Evolutionary conservation across 225 moss, liverwort and hornwort genomes (phyloP), one percentile per base, ranked within the genome.

Genomic region (Asterella californica): DNA sequence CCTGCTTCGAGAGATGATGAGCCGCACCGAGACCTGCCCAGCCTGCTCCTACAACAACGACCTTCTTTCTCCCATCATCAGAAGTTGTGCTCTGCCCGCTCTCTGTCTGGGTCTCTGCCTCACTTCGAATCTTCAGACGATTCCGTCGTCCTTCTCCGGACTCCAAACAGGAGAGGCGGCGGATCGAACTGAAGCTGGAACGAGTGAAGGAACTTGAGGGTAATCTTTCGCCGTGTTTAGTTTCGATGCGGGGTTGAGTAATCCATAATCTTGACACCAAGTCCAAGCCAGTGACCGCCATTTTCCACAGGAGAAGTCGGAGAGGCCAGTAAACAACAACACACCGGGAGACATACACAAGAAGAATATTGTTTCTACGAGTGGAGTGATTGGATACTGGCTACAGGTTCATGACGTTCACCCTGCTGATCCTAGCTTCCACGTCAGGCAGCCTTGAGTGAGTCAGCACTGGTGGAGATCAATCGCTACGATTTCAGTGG

Each of bases 1-100:
- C 96, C 96, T 96, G 92, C 83, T 96, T 94, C 81, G 92, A 88
- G 75, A 96, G 92, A 84, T 96, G 97, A 78, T 97, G 93, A 1
- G 94, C 92, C 30, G 93, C 92, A 22, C 91, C 93, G 66, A 97
- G 87, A 22, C 97, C 94, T 46, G 97, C 94, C 97, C 97, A 94
- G 46, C 97, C 94, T 47, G 93, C 97, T 76, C 97, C 97, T 32
- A 97, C 97, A 10, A 97, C 93, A 60, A 97, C 97, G 67, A 97
- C 97, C 80, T 90, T 93, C 87, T 53, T 80, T 18, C 66, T 64
- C 24, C 70, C 34, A 34, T 34, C 65, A 47, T 60, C 64, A 14
- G 37, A 38, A 60, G 32, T 38, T 11, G 8, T 11, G 27, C 49
- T 72, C n/a, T 10, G 21, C 33, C 22, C 19, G 59, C 57, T 12